Conservation (phyloP, 257 asterid species). For the Eustoma russellianum region DNA sequence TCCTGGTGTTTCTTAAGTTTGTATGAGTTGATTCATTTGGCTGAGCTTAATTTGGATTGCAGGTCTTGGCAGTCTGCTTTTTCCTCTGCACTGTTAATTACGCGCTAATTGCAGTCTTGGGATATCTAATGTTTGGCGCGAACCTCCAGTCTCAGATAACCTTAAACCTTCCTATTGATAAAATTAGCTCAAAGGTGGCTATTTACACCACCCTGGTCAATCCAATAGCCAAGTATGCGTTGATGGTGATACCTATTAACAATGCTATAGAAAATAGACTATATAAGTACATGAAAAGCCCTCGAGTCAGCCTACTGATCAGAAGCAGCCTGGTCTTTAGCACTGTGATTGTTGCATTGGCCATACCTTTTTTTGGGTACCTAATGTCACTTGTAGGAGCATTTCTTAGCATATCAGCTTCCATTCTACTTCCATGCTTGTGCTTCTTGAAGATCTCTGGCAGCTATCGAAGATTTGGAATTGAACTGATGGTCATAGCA, state of each 20-base stretch:
- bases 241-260: constrained; percentile 57
- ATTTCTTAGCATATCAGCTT: constrained; percentile 49
- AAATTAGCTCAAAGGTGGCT: too few species aligned
- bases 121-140: constrained; percentile 74
- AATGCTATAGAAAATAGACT: constrained; percentile 39
- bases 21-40: background rate
- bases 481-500: constrained; percentile 26
- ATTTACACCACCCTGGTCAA: too few species aligned
- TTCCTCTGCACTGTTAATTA: constrained; percentile 47
- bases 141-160: constrained; percentile 59
- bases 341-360: constrained; percentile 53
- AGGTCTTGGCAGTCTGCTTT: constrained; percentile 75
- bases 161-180: constrained; percentile 48
- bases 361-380: constrained; percentile 59
- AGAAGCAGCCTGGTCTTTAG: constrained; percentile 50
- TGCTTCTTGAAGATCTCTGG: constrained; percentile 75
- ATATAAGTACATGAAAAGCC: constrained; percentile 11
- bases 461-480: constrained; percentile 22
- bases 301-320: constrained; percentile 22
- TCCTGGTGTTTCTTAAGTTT: background rate
- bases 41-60: constrained; percentile 13
- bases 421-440: constrained; percentile 62
- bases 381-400: constrained; percentile 76
- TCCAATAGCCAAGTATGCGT: too few species aligned
- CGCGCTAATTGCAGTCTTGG: constrained; percentile 62